These are phyloP conservation scores for Ceratocystis colombiana DNA, from an alignment of 2,329 filamentous ascomycete genomes.

Conservation along the genomic window DNA sequence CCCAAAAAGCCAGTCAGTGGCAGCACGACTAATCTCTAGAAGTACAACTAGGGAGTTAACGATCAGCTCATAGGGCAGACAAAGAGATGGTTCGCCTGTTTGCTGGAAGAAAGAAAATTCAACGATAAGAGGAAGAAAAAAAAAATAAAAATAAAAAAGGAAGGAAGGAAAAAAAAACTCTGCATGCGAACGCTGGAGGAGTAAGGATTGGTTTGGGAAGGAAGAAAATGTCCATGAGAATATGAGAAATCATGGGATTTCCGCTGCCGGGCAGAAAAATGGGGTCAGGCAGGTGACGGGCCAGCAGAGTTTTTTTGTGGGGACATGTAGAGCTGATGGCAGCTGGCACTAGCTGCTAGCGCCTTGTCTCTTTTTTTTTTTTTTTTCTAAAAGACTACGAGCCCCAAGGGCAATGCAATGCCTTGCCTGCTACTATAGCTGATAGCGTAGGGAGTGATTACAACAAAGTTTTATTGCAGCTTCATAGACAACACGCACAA, in stretches of 20 bases:
- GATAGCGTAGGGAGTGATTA: too few relatives aligned
- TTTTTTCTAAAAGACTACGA: neutral
- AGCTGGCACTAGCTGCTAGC: neutral
- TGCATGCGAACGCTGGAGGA: neutral
- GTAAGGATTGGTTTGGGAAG: neutral
- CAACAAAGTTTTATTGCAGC: too few relatives aligned
- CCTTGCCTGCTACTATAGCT: too few relatives aligned
- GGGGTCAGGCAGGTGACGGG: neutral
- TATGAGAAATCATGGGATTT: constrained; percentile 10
- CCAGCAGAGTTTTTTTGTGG: neutral
- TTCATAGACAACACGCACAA: too few relatives aligned
- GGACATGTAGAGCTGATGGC: neutral
- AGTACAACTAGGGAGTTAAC: too few relatives aligned
- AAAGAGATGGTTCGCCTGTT: neutral
- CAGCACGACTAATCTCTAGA: neutral
- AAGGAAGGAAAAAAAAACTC: constrained; percentile 1
- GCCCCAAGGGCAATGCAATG: too few relatives aligned
- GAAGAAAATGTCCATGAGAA: neutral
- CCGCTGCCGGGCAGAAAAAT: constrained; percentile 4
- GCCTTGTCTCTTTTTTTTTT: neutral
- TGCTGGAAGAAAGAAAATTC: neutral
- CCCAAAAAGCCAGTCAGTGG: neutral
- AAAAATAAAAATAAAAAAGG: neutral
- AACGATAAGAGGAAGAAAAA: neutral
- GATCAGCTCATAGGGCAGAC: too few relatives aligned